Evolutionary conservation across 768 basidiomycete genomes (phyloP).

Genomic region (Daedaleopsis sinensis): DNA sequence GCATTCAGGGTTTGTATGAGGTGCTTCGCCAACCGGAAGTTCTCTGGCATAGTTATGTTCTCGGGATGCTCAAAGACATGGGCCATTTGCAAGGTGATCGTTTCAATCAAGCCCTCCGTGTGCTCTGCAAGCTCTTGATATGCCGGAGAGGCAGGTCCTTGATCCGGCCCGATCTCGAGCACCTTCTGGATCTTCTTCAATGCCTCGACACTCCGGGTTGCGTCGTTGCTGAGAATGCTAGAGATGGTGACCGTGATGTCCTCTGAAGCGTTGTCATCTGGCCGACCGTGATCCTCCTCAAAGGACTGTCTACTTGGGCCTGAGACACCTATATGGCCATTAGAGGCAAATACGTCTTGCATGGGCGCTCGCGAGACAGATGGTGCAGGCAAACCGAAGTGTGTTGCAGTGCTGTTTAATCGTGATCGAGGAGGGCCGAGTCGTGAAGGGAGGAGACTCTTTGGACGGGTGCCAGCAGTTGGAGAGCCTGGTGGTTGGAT

Average conservation of each 20-base stretch:
- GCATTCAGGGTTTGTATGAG: slow-evolving; percentile 95
- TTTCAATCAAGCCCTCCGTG: slow-evolving; percentile 85
- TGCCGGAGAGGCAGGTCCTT: slow-evolving; percentile 64
- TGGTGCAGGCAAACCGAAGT: slow-evolving; percentile 10
- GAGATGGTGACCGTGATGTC: slow-evolving; percentile 84
- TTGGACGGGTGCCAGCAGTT: slow-evolving; percentile 52
- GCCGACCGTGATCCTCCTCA: slow-evolving; percentile 28
- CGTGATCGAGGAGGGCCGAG: slow-evolving; percentile 67
- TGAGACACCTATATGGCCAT: slow-evolving; percentile 6
- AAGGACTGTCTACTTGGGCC: background rate
- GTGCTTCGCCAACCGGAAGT: slow-evolving; percentile 95
- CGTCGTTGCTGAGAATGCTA: slow-evolving; percentile 87
- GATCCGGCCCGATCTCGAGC: slow-evolving; percentile 74
- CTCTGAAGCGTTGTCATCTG: slow-evolving; percentile 40
- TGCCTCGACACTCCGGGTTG: slow-evolving; percentile 85
- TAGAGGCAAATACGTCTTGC: slow-evolving; percentile 16
- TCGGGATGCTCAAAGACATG: slow-evolving; percentile 87
- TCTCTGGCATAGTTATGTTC: slow-evolving; percentile 71
- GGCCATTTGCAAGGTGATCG: slow-evolving; percentile 88
- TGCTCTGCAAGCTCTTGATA: slow-evolving; percentile 82
- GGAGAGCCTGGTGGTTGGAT: slow-evolving; percentile 39
- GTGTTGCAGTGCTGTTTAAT: slow-evolving; percentile 28
- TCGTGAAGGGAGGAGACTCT: slow-evolving; percentile 74
- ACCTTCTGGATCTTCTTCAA: slow-evolving; percentile 92
- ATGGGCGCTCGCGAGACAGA: slow-evolving; percentile 11